Evolutionary conservation across 352 stramenopile species (phyloP).

Genomic region (Phytophthora crassamura): DNA sequence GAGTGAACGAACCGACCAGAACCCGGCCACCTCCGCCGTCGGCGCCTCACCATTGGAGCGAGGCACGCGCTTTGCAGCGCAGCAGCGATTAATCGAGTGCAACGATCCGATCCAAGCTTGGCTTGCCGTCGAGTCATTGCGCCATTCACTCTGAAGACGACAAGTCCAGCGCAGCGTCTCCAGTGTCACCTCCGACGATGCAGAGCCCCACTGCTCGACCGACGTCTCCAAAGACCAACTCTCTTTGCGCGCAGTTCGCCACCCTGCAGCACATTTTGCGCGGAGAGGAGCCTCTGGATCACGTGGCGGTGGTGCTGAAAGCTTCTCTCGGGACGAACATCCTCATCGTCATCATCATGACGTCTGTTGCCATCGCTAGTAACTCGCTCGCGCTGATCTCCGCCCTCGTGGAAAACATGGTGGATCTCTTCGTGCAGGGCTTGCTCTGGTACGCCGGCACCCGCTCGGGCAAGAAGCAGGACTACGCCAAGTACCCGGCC

Average conservation of each 20-base stretch:
- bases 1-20: constrained; percentile 21
- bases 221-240: constrained; percentile 8
- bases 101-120: no score
- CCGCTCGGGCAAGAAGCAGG: constrained; percentile 70
- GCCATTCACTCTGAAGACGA: constrained; percentile 3
- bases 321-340: constrained; percentile 70
- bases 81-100: constrained; percentile 16
- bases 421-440: constrained; percentile 93
- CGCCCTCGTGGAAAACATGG: constrained; percentile 91
- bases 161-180: constrained; percentile 8
- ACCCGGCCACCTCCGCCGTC: constrained; percentile 5
- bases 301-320: constrained; percentile 62
- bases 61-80: constrained; percentile 6
- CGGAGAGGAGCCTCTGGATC: constrained; percentile 55
- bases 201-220: constrained; percentile 21
- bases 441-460: constrained; percentile 92
- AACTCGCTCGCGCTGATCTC: constrained; percentile 92
- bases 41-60: constrained; percentile 16
- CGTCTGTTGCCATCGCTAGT: constrained; percentile 72
- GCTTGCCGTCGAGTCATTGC: neutral
- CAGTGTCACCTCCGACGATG: constrained; percentile 18
- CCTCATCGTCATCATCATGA: constrained; percentile 73
- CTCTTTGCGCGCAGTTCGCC: constrained; percentile 11
- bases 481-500: constrained; percentile 92
- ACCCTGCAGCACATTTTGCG: constrained; percentile 19